Conservation (phyloP, 495 filamentous ascomycete species). For the Evansstolkia leycettana region DNA sequence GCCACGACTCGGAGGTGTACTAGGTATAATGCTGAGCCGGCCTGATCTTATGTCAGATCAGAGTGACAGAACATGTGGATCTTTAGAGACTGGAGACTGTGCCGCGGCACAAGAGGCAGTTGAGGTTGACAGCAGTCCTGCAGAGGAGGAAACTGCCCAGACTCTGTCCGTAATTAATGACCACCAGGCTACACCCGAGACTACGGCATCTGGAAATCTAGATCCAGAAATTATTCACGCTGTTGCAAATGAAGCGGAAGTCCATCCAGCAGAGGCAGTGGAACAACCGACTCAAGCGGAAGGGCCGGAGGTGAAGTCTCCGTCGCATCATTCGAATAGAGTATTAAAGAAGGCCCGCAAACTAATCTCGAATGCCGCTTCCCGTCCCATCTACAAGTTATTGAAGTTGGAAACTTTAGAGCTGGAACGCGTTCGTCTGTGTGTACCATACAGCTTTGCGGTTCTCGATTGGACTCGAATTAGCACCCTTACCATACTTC, state of each 20-base stretch:
- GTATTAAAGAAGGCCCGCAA: background rate
- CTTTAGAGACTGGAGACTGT: background rate
- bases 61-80: too few species aligned
- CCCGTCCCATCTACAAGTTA: constrained; percentile 16
- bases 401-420: constrained; percentile 66
- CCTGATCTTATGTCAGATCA: too few species aligned
- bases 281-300: background rate
- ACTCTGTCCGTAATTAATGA: too few species aligned
- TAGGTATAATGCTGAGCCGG: constrained; percentile 50
- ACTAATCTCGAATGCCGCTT: background rate
- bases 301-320: background rate
- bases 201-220: background rate
- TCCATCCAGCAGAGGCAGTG: background rate
- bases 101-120: background rate
- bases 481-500: constrained; percentile 69
- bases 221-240: background rate
- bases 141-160: too few species aligned
- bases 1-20: constrained; percentile 51
- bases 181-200: background rate
- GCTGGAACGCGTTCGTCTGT: constrained; percentile 70
- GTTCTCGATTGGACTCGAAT: constrained; percentile 72
- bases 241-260: background rate
- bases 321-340: background rate
- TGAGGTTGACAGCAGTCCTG: background rate
- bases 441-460: constrained; percentile 51